Conservation (phyloP, 805 yeast genomes). For the Ogataea ganodermae region DNA sequence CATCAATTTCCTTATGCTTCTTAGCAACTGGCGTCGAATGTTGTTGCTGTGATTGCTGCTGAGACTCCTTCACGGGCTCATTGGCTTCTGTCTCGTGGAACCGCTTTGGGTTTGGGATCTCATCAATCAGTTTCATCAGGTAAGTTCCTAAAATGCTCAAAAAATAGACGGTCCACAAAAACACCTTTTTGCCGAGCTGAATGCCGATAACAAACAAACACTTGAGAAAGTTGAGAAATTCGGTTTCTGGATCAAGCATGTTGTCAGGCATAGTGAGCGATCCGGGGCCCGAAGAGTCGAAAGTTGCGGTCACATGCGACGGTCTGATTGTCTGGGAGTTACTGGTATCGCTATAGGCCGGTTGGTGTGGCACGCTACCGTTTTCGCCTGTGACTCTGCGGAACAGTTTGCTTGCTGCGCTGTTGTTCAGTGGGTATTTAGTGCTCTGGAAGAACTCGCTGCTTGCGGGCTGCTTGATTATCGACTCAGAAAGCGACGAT, state of each 20-base stretch:
- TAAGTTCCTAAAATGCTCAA: slow-evolving; percentile 19
- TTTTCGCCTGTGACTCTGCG: slow-evolving; percentile 2
- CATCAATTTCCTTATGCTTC: slow-evolving; percentile 13
- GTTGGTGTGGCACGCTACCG: not conserved
- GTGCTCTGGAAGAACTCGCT: slow-evolving; percentile 1
- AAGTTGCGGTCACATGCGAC: slow-evolving; percentile 1
- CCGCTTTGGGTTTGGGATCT: slow-evolving; percentile 31
- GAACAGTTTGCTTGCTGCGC: slow-evolving; percentile 9
- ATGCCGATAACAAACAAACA: slow-evolving; percentile 22
- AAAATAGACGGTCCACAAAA: slow-evolving; percentile 28
- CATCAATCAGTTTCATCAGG: slow-evolving; percentile 19
- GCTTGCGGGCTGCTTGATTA: slow-evolving; percentile 3
- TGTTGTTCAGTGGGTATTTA: slow-evolving; percentile 7
- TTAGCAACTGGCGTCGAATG: slow-evolving; percentile 16
- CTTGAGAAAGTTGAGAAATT: slow-evolving; percentile 27
- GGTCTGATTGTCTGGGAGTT: not conserved
- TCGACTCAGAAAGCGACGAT: slow-evolving; percentile 11
- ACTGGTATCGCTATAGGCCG: not conserved
- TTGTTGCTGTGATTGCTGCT: not conserved
- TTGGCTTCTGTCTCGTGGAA: slow-evolving; percentile 7
- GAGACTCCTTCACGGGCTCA: not conserved
- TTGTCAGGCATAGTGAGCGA: slow-evolving; percentile 11
- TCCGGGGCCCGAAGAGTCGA: slow-evolving; percentile 6
- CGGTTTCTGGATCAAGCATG: slow-evolving; percentile 24
- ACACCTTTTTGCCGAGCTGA: slow-evolving; percentile 25